Conservation (phyloP, 306 rosid species). For the Malus orientalis region DNA sequence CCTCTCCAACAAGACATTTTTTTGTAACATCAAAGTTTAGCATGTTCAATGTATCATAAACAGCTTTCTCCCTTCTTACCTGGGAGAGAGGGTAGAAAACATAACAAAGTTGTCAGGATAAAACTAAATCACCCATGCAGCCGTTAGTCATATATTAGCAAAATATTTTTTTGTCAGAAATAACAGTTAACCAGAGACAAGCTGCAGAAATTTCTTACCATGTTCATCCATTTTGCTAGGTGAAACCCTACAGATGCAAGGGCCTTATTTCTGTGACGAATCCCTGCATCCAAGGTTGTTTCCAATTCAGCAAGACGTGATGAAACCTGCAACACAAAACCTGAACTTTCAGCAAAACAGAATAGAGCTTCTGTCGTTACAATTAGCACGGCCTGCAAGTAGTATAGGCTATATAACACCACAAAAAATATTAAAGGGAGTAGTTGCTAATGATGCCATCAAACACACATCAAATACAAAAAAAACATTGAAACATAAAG, state of each 20-base stretch:
- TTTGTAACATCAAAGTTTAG: conserved; percentile 95
- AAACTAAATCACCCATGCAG: conserved; percentile 3
- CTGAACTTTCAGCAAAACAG: not conserved
- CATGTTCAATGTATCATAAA: conserved; percentile 90
- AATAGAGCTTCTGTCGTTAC: not conserved
- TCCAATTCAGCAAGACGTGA: conserved; percentile 87
- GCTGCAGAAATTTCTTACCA: conserved; percentile 45
- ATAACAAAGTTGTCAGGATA: conserved; percentile 23
- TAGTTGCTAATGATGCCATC: not conserved
- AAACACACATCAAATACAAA: not conserved
- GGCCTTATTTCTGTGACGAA: conserved; percentile 84
- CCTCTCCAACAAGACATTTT: conserved; percentile 98
- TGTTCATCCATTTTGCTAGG: conserved; percentile 77
- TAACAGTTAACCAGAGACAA: conserved; percentile 13
- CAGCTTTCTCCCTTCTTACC: conserved; percentile 98
- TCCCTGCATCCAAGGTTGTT: conserved; percentile 86
- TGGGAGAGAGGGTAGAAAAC: conserved; percentile 39
- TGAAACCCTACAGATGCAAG: conserved; percentile 65
- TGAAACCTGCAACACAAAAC: conserved; percentile 50
- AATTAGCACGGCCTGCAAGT: not conserved
- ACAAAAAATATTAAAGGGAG: not conserved
- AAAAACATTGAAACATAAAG: not conserved
- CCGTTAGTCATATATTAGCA: conserved; percentile 1
- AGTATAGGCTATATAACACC: not conserved
- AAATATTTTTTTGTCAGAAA: conserved; percentile 5